Conservation (phyloP, 2,329 filamentous ascomycete species). For the Pyrenophora graminea region DNA sequence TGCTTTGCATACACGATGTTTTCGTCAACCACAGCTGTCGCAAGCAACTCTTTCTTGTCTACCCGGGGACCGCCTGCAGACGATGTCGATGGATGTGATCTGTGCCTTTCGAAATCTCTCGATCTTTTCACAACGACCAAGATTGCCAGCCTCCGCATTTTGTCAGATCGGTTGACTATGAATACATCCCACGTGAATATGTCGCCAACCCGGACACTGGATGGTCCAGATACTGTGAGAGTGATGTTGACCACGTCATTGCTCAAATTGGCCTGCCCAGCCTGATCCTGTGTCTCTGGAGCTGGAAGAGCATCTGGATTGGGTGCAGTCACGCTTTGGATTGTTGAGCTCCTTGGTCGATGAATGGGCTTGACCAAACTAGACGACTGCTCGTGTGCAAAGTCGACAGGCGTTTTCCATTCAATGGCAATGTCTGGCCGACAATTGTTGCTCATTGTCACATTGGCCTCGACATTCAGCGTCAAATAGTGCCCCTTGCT, state of each 20-base stretch:
- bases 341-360: slow-evolving; percentile 33
- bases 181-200: slow-evolving; percentile 75
- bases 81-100: slow-evolving; percentile 49
- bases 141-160: slow-evolving; percentile 70
- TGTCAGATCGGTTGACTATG: slow-evolving; percentile 71
- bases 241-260: slow-evolving; percentile 68
- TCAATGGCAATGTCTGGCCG: slow-evolving; percentile 65
- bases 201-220: slow-evolving; percentile 64
- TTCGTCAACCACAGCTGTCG: slow-evolving; percentile 72
- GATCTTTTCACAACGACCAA: slow-evolving; percentile 68
- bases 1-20: slow-evolving; percentile 73
- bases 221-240: slow-evolving; percentile 71
- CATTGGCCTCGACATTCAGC: slow-evolving; percentile 65
- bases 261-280: slow-evolving; percentile 28
- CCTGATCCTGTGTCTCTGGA: slow-evolving; percentile 25
- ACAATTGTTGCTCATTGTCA: slow-evolving; percentile 62
- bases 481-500: slow-evolving; percentile 51
- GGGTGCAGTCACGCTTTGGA: slow-evolving; percentile 23
- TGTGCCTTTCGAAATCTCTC: slow-evolving; percentile 52
- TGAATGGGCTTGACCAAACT: slow-evolving; percentile 43
- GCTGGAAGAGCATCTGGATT: slow-evolving; percentile 38
- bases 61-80: slow-evolving; percentile 42
- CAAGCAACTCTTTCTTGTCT: slow-evolving; percentile 49
- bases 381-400: slow-evolving; percentile 56
- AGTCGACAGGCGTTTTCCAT: slow-evolving; percentile 72